Evolutionary conservation across 2,329 filamentous ascomycete species (phyloP).

Genomic region (Alternaria metachromatica): DNA sequence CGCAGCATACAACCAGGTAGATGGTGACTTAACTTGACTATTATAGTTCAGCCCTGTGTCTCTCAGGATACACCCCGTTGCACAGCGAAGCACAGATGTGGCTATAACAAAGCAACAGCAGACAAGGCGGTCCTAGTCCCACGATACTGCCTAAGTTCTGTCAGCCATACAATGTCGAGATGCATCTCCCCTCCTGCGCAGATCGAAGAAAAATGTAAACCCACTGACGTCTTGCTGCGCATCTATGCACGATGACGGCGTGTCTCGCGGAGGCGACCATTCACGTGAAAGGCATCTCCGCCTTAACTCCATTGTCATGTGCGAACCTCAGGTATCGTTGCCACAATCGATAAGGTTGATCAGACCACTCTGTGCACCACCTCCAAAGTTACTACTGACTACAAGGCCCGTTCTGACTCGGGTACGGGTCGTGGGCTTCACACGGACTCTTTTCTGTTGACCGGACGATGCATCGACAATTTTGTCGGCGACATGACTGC

Average conservation of each 20-base stretch:
- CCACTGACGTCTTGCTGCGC: slow-evolving; percentile 21
- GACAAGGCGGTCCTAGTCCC: slow-evolving; percentile 10
- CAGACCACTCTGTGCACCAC: slow-evolving; percentile 4
- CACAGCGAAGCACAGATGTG: slow-evolving; percentile 12
- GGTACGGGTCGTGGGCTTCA: not conserved
- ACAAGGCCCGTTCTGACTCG: slow-evolving; percentile 21
- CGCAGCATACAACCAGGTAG: slow-evolving; percentile 20
- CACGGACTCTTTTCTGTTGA: not conserved
- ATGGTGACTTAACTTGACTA: slow-evolving; percentile 19
- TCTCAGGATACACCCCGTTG: slow-evolving; percentile 5
- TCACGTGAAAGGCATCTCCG: slow-evolving; percentile 29
- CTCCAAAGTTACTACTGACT: slow-evolving; percentile 21
- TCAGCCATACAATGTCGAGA: not conserved
- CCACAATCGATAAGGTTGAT: slow-evolving; percentile 27
- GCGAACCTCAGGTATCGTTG: slow-evolving; percentile 20
- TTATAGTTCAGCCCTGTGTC: slow-evolving; percentile 13
- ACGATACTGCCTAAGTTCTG: not conserved
- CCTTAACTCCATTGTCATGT: slow-evolving; percentile 34
- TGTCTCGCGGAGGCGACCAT: slow-evolving; percentile 13
- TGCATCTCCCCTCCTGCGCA: not conserved
- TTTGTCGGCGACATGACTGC: not conserved
- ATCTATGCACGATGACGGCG: slow-evolving; percentile 41
- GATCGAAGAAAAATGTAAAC: slow-evolving; percentile 13
- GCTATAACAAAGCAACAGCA: not conserved
- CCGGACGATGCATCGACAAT: not conserved